Percentiles rank a stretch among this genome's conserved stretches.
These are phyloP conservation scores for Phycomyces nitens DNA, from an alignment of 192 early-diverging fungal genomes.

Conservation along the genomic window DNA sequence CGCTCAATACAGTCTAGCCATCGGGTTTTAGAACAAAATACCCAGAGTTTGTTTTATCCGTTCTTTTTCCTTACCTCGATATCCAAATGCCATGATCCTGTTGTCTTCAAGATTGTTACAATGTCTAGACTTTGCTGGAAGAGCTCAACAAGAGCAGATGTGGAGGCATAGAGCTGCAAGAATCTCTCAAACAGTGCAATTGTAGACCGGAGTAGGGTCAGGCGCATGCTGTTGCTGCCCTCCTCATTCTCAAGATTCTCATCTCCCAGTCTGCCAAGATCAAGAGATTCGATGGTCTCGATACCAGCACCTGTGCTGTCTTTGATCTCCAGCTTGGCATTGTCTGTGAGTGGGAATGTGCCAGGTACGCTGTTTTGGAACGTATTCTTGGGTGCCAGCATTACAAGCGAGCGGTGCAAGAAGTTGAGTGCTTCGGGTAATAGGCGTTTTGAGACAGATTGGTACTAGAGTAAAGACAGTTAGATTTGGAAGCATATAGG, in stretches of 20 bases:
- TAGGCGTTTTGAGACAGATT: conserved; percentile 67
- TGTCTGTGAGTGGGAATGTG: conserved; percentile 41
- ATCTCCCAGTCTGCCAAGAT: conserved; percentile 9
- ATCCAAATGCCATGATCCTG: conserved; percentile 24
- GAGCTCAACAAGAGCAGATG: conserved; percentile 61
- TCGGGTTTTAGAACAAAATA: no score
- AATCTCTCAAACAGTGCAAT: conserved; percentile 43
- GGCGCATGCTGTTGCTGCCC: conserved; percentile 22
- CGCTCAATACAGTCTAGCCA: conserved; percentile 27
- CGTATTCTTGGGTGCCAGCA: conserved; percentile 41
- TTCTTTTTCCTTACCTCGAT: conserved; percentile 36
- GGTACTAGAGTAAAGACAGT: conserved; percentile 46
- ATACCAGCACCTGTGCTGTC: conserved; percentile 4
- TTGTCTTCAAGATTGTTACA: conserved; percentile 24
- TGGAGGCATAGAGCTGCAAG: conserved; percentile 52
- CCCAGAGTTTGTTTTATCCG: no score
- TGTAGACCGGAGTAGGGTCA: conserved; percentile 38
- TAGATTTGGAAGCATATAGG: no score
- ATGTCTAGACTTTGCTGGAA: conserved; percentile 43
- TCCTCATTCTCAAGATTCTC: conserved; percentile 8
- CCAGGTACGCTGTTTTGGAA: conserved; percentile 37
- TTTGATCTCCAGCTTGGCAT: conserved; percentile 33
- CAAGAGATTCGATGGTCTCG: conserved; percentile 13
- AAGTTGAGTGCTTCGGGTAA: conserved; percentile 75
- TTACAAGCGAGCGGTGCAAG: conserved; percentile 38